Evolutionary conservation across 257 asterid genomes (phyloP).

Genomic region (Solanum lycopersicoides): DNA sequence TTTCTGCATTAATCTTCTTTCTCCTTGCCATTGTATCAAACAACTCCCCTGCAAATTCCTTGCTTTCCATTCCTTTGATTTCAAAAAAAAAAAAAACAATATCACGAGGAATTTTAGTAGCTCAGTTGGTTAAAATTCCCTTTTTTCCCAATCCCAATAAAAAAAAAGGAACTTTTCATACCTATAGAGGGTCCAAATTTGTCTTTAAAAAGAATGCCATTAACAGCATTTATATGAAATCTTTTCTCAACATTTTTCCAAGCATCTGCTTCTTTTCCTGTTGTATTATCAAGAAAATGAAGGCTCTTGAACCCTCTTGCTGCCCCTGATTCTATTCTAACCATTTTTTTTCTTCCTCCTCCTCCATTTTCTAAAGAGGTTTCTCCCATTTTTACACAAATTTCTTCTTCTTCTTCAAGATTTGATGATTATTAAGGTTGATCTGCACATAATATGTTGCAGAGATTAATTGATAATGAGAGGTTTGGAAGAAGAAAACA

Average conservation of each 20-base stretch:
- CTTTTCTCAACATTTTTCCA: slow-evolving; percentile 64
- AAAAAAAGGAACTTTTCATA: neutral
- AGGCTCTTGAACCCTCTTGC: slow-evolving; percentile 56
- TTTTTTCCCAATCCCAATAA: neutral
- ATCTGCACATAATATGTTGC: neutral
- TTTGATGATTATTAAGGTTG: neutral
- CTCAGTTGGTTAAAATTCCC: neutral
- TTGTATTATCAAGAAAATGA: slow-evolving; percentile 56
- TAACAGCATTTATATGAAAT: slow-evolving; percentile 25
- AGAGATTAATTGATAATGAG: neutral
- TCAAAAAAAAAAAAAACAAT: neutral
- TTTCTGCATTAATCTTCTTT: slow-evolving; percentile 29
- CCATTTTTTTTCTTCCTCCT: slow-evolving; percentile 14
- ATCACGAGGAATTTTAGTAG: neutral
- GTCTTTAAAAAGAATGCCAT: slow-evolving; percentile 53
- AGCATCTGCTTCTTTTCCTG: slow-evolving; percentile 74
- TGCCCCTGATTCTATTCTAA: slow-evolving; percentile 46
- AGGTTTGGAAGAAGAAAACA: neutral
- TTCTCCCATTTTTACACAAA: slow-evolving; percentile 6
- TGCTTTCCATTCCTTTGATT: slow-evolving; percentile 71
- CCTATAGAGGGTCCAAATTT: slow-evolving; percentile 86
- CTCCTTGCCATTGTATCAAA: slow-evolving; percentile 79
- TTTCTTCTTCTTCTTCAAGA: slow-evolving; percentile 11
- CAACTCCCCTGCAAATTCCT: slow-evolving; percentile 73
- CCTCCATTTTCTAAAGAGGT: neutral